Base-by-base conservation (phyloP, 1,284 basidiomycete species). In the Pyrrhoderma lamaoense region DNA sequence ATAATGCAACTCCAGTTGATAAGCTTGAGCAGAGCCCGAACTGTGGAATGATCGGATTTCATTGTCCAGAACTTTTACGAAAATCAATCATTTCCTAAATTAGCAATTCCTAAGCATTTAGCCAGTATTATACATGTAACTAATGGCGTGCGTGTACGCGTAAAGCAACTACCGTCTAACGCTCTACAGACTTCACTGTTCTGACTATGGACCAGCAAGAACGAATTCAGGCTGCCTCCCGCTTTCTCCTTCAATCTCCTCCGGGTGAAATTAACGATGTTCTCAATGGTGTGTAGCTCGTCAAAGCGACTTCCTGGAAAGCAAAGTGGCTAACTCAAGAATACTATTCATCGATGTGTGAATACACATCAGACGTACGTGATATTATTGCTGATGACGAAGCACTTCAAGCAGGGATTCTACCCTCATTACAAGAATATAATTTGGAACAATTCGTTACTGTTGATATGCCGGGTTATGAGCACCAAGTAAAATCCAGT, bases 191-290 rank as follows among this genome's bases (percentile, higher is more conserved):
- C 27, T 31, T 31, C 11, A 39, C 7, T 37, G 31, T 21, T 44
- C n/a, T 45, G 22, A 42, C 52, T 38, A 85, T 85, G 80, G 76
- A 80, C 56, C 63, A 73, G 45, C 67, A 72, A 51, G 79, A 84
- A 61, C 79, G 82, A 23, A 79, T 89, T 45, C 71, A 80, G 61
- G 75, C 77, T 9, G 92, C 88, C 7, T 82, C 85, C 14, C 72
- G 72, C 47, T 91, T 96, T 61, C 73, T 97, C 31, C 75, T 90
- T 1, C 93, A 95, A 65, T 82, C 89, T 1, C 93, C 93, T 11
- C 93, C 93, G 0, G 93, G 93, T 49, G 89, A 97, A 70, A 93
- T 95, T 60, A 95, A 94, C 65, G 93, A 95, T 70, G 91, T 95
- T 22, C 76, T 95, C 54, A 92, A 90, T 62, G 91, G 89, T 89